A percentile compares a stretch with the other conserved stretches of the same genome.
phyloP scores from a whole-genome alignment of 2,329 filamentous ascomycete genomes.

The Penicillium hordei region DNA sequence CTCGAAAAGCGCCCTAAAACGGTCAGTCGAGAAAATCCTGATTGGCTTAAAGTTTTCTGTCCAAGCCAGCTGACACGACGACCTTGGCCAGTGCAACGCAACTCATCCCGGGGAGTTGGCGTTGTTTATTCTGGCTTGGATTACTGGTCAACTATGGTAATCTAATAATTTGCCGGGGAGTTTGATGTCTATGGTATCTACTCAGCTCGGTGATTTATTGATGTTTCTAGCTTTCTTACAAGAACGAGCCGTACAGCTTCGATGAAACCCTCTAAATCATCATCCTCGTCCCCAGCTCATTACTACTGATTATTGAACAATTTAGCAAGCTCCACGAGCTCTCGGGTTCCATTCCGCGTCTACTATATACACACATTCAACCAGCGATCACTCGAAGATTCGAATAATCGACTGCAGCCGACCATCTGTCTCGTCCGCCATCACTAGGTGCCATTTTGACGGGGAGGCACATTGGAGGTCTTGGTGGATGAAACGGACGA shows the following conservation, averaged over 20 bases:
- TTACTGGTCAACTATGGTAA: background rate
- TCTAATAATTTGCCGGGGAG: background rate
- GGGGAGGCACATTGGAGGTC: background rate
- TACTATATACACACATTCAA: background rate
- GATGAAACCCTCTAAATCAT: background rate
- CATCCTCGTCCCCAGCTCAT: background rate
- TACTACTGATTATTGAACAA: background rate
- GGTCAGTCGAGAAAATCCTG: background rate
- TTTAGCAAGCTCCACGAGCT: background rate
- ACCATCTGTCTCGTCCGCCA: constrained; percentile 36
- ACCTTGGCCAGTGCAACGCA: background rate
- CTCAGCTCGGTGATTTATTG: background rate
- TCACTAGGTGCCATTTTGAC: constrained; percentile 26
- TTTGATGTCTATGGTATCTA: background rate
- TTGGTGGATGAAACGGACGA: constrained; percentile 29
- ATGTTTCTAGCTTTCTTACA: background rate
- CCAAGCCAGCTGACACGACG: background rate
- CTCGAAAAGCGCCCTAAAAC: background rate
- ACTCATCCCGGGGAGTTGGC: too few species aligned
- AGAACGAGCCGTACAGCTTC: background rate
- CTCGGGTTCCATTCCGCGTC: background rate
- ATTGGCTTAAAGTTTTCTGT: background rate
- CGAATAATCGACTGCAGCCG: constrained; percentile 32
- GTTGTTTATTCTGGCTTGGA: background rate
- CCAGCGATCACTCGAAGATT: constrained; percentile 28